These are phyloP conservation scores for Arthrobotrys conoides DNA, from an alignment of 2,329 filamentous ascomycete species.

Conservation along the genomic window DNA sequence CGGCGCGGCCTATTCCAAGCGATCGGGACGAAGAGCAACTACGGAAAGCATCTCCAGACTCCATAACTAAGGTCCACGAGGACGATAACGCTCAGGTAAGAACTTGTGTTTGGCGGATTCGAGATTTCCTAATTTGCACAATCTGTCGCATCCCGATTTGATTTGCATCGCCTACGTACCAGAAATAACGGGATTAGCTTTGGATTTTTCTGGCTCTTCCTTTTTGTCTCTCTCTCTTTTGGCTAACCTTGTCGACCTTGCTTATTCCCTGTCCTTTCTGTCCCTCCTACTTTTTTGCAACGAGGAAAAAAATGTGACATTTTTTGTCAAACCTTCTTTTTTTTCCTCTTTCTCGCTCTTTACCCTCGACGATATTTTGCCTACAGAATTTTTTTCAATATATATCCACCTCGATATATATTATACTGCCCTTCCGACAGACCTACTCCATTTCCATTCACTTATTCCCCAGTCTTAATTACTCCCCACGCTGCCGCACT, in stretches of 20 bases:
- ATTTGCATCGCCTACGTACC: conserved; percentile 40
- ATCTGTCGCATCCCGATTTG: conserved; percentile 39
- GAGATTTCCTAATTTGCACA: conserved; percentile 57
- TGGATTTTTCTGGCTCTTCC: conserved; percentile 10
- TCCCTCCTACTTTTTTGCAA: conserved; percentile 19
- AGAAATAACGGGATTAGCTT: conserved; percentile 47
- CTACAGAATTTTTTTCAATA: conserved; percentile 17
- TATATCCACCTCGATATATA: not conserved
- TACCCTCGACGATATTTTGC: conserved; percentile 16
- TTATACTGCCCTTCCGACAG: conserved; percentile 16
- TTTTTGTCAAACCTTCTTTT: conserved; percentile 59
- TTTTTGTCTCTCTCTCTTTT: conserved; percentile 35
- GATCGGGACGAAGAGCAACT: not conserved
- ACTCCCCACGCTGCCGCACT: conserved; percentile 21
- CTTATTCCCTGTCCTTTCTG: conserved; percentile 36
- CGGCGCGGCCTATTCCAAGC: conserved; percentile 22
- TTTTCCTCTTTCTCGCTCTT: conserved; percentile 26
- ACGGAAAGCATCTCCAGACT: conserved; percentile 1
- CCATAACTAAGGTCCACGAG: conserved; percentile 4
- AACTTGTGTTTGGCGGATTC: conserved; percentile 47
- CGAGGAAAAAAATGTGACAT: conserved; percentile 52
- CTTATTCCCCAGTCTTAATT: conserved; percentile 50
- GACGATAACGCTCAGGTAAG: conserved; percentile 30
- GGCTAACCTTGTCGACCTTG: conserved; percentile 48
- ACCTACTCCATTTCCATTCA: conserved; percentile 5